Evolutionary conservation across 306 rosid genomes (phyloP), one percentile per base, ranked within the genome.

Genomic region (Heteromeles arbutifolia): DNA sequence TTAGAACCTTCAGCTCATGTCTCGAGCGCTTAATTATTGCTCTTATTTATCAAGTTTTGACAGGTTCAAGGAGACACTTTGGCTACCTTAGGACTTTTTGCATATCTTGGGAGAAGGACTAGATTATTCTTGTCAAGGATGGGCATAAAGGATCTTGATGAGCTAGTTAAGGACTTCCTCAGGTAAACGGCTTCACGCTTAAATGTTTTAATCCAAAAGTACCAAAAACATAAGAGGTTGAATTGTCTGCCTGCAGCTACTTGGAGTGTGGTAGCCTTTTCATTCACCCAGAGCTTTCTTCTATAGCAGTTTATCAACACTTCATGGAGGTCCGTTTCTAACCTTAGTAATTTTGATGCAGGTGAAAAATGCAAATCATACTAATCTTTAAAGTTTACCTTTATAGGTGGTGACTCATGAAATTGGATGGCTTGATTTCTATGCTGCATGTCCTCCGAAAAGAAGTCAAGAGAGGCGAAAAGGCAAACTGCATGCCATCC

Each of bases 401-500:
- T 75, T 66, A 77, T 81, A 90, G 96, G 78, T 88, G 21, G 96
- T 88, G 31, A 80, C 85, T 21, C 90, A 83, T 80, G 96, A 90
- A 84, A 86, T 88, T 65, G 90, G 88, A 50, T 90, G 93, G 96
- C 85, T 90, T 80, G 87, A 90, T 85, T 88, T 90, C 74, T 86
- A 90, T 31, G 83, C 78, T 68, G 72, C 87, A 22, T 81, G 81
- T 79, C 81, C 69, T 80, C 82, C 67, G 18, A 57, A 80, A 64
- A 77, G 82, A 45, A 21, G 72, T 84, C 77, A 45, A 77, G 87
- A 72, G 82, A 82, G 88, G 72, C 81, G 77, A 65, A 84, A 83
- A 83, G 28, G 84, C 32, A 86, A 85, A 85, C 77, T 75, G 52
- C 82, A 77, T 28, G 66, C 85, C 50, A 28, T 83, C 43, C 96